A percentile compares a stretch with the other conserved stretches of the same genome.
Conservation (phyloP, 2,329 filamentous ascomycete genomes). For the Sporothrix pseudoabietina region DNA sequence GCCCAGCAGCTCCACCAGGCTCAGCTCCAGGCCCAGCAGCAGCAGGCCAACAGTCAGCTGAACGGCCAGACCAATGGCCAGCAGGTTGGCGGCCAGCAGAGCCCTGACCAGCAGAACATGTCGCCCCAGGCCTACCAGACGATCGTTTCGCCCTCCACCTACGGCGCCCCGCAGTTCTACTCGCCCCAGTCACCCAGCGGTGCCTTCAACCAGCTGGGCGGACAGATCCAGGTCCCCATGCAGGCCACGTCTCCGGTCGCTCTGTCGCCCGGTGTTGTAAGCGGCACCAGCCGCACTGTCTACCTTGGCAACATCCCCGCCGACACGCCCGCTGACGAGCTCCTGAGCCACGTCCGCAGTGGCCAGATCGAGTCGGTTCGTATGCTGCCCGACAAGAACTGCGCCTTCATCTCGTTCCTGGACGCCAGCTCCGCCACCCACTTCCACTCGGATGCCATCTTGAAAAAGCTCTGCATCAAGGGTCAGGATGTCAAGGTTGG, state of each 20-base stretch:
- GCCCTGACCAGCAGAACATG: constrained; percentile 74
- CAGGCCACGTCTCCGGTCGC: constrained; percentile 73
- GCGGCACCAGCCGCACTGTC: constrained; percentile 91
- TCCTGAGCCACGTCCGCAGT: constrained; percentile 91
- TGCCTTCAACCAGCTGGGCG: constrained; percentile 66
- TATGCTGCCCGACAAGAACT: constrained; percentile 97
- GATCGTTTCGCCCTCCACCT: constrained; percentile 82
- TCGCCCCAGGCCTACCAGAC: constrained; percentile 82
- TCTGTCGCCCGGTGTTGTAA: constrained; percentile 77
- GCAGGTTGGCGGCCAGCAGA: constrained; percentile 59
- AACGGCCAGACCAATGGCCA: constrained; percentile 70
- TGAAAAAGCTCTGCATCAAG: constrained; percentile 99
- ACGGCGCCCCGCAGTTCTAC: constrained; percentile 79
- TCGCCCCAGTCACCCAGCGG: constrained; percentile 83
- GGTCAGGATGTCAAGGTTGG: constrained; percentile 99
- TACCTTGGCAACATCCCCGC: constrained; percentile 98
- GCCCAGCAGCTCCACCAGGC: constrained; percentile 63
- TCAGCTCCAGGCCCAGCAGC: constrained; percentile 56
- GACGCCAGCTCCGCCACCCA: constrained; percentile 97
- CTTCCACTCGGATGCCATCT: constrained; percentile 98
- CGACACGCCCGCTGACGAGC: constrained; percentile 95
- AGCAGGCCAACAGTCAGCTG: constrained; percentile 50
- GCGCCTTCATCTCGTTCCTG: constrained; percentile 98
- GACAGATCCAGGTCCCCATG: constrained; percentile 62
- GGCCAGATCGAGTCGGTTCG: constrained; percentile 99